Evolutionary conservation across 495 filamentous ascomycete species (phyloP), one percentile per base, ranked within the genome.

Genomic region (Penicillium alfredii): DNA sequence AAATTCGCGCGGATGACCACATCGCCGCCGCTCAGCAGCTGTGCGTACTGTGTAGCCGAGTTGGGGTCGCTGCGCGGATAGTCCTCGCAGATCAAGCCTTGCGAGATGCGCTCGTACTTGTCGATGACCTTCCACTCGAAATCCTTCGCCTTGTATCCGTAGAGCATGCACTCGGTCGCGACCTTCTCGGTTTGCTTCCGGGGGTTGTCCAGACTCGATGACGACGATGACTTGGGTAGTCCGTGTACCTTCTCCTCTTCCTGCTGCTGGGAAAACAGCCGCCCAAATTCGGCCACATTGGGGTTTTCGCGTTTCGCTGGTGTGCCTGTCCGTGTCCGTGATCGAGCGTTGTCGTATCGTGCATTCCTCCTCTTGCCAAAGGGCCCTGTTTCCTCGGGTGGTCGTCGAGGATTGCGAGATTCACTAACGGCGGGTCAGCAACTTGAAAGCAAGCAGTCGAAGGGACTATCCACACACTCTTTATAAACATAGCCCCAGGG

Each of bases 61-160:
- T 61, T 79, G 13, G 66, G 68, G 37, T 71, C 68, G 38, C 38
- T 76, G 39, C 88, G 78, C 4, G 84, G 76, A 59, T 94, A 95
- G 57, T 94, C 86, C 63, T 95, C 88, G 58, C 85, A 90, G 53
- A 95, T 88, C 38, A 78, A 63, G 23, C 88, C 88, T 30, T 63
- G 56, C 6, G 71, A 73, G 26, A 88, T 78, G 31, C 79, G 71
- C 66, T 95, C 88, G 58, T 81, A 95, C 53, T 83, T 80, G 51
- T 81, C 79, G 44, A 95, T 82, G 15, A 86, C 87, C 19, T 86
- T 84, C 69, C 86, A 94, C 62, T 92, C 84, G 17, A 73, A 68
- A 23, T 73, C 67, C 28, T 80, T 71, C 22, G 71, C 70, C 21
- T 78, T 74, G 60, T 86, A 94, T n/a, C 88, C 88, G 42, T 85